phyloP scores from a whole-genome alignment of 2,329 filamentous ascomycete species.

The Colletotrichum chrysophilum region DNA sequence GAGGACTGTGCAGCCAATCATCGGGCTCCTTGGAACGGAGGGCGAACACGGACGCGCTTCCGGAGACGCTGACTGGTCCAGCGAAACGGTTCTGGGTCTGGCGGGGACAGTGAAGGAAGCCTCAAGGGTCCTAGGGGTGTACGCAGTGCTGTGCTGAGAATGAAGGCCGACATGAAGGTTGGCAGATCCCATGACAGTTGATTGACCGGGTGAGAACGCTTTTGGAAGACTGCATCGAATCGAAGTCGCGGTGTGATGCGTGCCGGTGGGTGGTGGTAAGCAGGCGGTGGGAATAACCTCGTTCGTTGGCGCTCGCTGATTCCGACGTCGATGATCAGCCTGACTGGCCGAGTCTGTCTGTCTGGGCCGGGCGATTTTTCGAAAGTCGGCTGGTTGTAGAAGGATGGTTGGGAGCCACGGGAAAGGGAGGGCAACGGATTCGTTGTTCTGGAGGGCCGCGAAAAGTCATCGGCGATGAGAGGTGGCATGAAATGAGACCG shows the following conservation, averaged over 20 bases:
- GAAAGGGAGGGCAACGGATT: neutral
- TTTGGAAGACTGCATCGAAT: no score
- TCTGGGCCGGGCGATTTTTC: neutral
- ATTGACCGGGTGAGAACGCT: neutral
- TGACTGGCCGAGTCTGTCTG: no score
- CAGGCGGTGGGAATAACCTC: no score
- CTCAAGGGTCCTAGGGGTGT: neutral
- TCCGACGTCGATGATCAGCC: neutral
- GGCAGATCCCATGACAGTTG: neutral
- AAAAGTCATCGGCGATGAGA: constrained; percentile 10
- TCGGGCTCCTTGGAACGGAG: no score
- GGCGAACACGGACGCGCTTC: neutral
- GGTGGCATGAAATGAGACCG: neutral
- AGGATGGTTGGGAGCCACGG: neutral
- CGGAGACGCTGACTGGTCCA: neutral
- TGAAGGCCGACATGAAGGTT: neutral
- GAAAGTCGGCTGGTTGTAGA: neutral
- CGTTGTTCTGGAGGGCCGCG: neutral
- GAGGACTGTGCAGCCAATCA: neutral
- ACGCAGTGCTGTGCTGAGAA: neutral
- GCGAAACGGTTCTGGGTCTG: neutral
- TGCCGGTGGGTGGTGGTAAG: no score
- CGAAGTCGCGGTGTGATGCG: no score
- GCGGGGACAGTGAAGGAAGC: neutral
- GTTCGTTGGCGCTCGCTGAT: no score